These are phyloP conservation scores for Gastrolobium villosum DNA, from an alignment of 306 rosid genomes.

Conservation along the genomic window DNA sequence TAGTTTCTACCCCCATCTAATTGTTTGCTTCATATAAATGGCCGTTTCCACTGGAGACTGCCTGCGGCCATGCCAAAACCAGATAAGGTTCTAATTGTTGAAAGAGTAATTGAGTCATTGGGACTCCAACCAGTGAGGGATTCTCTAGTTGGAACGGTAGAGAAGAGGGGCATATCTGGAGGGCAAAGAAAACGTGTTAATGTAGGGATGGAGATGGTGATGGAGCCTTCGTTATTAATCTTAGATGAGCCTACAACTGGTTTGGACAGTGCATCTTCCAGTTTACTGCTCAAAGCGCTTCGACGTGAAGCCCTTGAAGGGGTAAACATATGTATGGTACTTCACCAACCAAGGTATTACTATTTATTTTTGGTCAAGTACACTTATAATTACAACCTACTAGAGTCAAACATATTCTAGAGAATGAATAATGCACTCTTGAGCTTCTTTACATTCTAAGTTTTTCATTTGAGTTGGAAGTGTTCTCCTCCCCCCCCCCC, in stretches of 20 bases:
- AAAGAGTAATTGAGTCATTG: constrained; percentile 77
- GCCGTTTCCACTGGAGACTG: constrained; percentile 54
- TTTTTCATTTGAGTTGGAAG: not conserved
- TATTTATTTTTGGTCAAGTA: not conserved
- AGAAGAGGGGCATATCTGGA: constrained; percentile 79
- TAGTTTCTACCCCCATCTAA: constrained; percentile 30
- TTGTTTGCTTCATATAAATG: constrained; percentile 36
- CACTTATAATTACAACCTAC: constrained; percentile 9
- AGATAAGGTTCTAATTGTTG: constrained; percentile 82
- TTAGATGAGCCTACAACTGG: constrained; percentile 84
- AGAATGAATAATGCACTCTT: not conserved
- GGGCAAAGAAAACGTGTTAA: constrained; percentile 79
- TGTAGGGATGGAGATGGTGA: constrained; percentile 81
- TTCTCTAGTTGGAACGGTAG: constrained; percentile 81
- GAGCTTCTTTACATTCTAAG: not conserved
- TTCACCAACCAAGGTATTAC: constrained; percentile 78
- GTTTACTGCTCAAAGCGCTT: constrained; percentile 74
- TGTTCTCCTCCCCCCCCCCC: no score
- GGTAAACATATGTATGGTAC: constrained; percentile 80
- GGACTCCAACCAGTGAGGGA: constrained; percentile 76
- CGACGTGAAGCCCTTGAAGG: constrained; percentile 86
- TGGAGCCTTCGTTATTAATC: constrained; percentile 79
- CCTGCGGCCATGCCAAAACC: constrained; percentile 72
- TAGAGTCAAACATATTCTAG: constrained; percentile 19
- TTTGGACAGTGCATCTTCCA: constrained; percentile 77